Conservation (phyloP, 495 filamentous ascomycete genomes). For the Podospora pseudoanserina region DNA sequence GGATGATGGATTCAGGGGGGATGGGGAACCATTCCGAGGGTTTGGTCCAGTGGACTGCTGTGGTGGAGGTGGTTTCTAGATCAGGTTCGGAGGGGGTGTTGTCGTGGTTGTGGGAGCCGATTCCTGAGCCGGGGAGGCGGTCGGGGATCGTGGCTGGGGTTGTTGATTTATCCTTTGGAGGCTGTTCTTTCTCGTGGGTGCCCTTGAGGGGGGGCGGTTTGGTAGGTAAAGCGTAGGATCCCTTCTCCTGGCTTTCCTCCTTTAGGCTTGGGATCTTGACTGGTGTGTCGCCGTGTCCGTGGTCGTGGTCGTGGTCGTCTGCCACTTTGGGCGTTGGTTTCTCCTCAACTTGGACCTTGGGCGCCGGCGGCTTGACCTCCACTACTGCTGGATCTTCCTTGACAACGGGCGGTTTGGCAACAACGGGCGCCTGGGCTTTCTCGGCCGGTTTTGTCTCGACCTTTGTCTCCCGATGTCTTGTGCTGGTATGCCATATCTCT, state of each 20-base stretch:
- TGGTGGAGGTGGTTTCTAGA: constrained; percentile 18
- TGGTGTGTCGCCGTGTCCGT: neutral
- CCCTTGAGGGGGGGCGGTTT: neutral
- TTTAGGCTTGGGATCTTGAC: constrained; percentile 41
- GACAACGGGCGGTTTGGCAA: neutral
- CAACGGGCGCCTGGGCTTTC: neutral
- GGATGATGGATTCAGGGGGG: constrained; percentile 62
- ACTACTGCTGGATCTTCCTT: neutral
- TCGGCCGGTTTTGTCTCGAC: constrained; percentile 12
- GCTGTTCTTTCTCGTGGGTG: neutral
- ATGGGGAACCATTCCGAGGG: constrained; percentile 72
- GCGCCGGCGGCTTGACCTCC: neutral
- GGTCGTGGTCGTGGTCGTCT: neutral
- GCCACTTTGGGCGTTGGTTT: neutral
- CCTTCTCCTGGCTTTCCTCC: constrained; percentile 28
- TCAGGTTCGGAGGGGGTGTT: constrained; percentile 15
- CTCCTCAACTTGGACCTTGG: too few relatives aligned
- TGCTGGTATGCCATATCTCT: constrained; percentile 23
- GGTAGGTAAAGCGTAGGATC: constrained; percentile 28
- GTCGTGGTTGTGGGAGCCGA: constrained; percentile 9
- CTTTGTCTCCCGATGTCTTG: constrained; percentile 6
- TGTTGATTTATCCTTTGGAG: neutral
- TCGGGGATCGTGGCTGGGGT: constrained; percentile 15
- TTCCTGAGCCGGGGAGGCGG: constrained; percentile 3
- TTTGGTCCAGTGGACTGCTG: constrained; percentile 65